Evolutionary conservation across 495 filamentous ascomycete genomes (phyloP).

Genomic region (Penicillium desertorum): DNA sequence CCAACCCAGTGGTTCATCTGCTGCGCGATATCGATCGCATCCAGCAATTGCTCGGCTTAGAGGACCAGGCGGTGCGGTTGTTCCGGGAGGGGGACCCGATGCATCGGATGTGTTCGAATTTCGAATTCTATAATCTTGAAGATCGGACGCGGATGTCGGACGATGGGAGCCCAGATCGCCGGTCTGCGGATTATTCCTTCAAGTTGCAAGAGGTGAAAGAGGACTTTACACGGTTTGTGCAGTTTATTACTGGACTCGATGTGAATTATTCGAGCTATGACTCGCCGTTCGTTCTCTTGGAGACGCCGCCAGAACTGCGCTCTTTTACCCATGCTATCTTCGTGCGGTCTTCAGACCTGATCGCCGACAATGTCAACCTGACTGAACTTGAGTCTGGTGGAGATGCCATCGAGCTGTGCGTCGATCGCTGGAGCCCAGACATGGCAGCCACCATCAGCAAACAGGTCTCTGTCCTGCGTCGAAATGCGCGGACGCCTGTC

Average conservation of each 20-base stretch:
- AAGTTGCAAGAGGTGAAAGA: conserved; percentile 71
- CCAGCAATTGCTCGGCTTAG: conserved; percentile 58
- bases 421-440: conserved; percentile 60
- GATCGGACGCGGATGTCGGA: conserved; percentile 35
- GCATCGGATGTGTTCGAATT: conserved; percentile 69
- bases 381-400: conserved; percentile 64
- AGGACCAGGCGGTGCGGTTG: conserved; percentile 53
- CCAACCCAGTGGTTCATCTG: conserved; percentile 73
- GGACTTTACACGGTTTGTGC: conserved; percentile 70
- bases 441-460: conserved; percentile 45
- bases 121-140: conserved; percentile 77
- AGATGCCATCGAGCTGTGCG: conserved; percentile 71
- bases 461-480: conserved; percentile 45
- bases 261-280: conserved; percentile 58
- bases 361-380: conserved; percentile 54
- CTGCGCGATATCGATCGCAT: conserved; percentile 68
- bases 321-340: conserved; percentile 65
- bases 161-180: conserved; percentile 43
- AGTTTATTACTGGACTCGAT: conserved; percentile 59
- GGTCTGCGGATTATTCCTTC: conserved; percentile 57
- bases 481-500: conserved; percentile 65
- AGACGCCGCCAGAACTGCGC: conserved; percentile 64
- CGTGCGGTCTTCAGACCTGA: conserved; percentile 60
- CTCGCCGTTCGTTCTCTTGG: conserved; percentile 69
- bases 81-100: conserved; percentile 53